Evolutionary conservation across 495 filamentous ascomycete genomes (phyloP).

Genomic region (Tuber brumale): DNA sequence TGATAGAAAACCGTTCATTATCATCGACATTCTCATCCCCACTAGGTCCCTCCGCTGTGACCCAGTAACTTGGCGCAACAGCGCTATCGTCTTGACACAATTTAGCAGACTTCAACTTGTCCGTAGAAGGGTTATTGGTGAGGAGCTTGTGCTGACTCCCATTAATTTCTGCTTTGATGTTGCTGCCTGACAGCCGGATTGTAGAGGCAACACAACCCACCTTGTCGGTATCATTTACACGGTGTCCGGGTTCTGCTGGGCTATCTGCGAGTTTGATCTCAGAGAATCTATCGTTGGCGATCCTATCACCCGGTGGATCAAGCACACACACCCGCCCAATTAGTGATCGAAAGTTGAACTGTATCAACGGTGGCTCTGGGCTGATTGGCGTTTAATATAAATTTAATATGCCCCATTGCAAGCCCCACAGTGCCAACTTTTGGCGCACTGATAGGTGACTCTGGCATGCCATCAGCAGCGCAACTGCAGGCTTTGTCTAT

Average conservation of each 20-base stretch:
- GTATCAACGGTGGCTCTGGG: not conserved
- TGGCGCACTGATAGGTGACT: not conserved
- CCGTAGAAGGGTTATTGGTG: not conserved
- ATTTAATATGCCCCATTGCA: not conserved
- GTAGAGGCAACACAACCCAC: not conserved
- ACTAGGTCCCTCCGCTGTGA: not conserved
- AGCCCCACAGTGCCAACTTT: not conserved
- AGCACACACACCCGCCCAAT: not conserved
- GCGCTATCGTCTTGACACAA: not conserved
- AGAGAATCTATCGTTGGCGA: not conserved
- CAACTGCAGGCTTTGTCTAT: not conserved
- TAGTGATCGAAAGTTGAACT: not conserved
- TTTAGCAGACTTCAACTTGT: not conserved
- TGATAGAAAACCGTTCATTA: not conserved
- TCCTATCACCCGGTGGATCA: not conserved
- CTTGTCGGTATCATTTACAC: not conserved
- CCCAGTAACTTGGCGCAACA: not conserved
- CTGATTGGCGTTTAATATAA: not conserved
- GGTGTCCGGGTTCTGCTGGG: not conserved
- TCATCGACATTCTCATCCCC: not conserved
- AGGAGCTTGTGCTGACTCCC: not conserved
- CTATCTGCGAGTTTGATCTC: not conserved
- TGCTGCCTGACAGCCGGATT: not conserved
- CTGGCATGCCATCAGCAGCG: not conserved
- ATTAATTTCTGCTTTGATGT: not conserved